A percentile compares a stretch with the other conserved stretches of the same genome.
Conservation (phyloP, 2,329 filamentous ascomycete genomes). For the Beauveria rudraprayagi region DNA sequence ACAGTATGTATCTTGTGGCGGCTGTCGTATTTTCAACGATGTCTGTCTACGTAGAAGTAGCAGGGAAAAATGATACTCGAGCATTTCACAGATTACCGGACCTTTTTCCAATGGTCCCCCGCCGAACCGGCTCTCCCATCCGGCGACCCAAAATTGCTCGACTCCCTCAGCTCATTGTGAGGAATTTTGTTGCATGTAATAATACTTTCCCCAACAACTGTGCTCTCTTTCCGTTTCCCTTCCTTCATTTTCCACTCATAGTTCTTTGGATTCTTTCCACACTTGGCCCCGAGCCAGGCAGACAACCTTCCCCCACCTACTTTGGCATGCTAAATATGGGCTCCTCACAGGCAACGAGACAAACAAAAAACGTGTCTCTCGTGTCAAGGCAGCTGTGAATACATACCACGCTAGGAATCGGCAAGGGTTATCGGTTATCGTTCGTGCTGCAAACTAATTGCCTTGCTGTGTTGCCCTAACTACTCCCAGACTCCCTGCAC, state of each 20-base stretch:
- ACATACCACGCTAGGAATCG: too few species aligned
- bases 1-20: background rate
- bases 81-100: background rate
- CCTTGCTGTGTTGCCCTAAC: background rate
- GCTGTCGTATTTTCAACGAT: too few species aligned
- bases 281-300: background rate
- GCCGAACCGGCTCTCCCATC: background rate
- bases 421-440: too few species aligned
- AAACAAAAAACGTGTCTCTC: background rate
- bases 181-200: background rate
- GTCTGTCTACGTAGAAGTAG: too few species aligned
- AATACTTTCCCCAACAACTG: background rate
- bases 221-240: background rate
- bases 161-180: background rate
- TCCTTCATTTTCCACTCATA: conserved; percentile 1
- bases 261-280: background rate
- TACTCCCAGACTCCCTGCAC: background rate
- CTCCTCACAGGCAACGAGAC: background rate
- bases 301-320: background rate
- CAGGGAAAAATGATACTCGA: background rate
- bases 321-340: conserved; percentile 5
- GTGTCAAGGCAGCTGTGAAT: too few species aligned
- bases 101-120: background rate
- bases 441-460: background rate
- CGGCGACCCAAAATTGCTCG: background rate